These are phyloP conservation scores for Solanum pimpinellifolium DNA, from an alignment of 257 asterid species.

Conservation along the genomic window DNA sequence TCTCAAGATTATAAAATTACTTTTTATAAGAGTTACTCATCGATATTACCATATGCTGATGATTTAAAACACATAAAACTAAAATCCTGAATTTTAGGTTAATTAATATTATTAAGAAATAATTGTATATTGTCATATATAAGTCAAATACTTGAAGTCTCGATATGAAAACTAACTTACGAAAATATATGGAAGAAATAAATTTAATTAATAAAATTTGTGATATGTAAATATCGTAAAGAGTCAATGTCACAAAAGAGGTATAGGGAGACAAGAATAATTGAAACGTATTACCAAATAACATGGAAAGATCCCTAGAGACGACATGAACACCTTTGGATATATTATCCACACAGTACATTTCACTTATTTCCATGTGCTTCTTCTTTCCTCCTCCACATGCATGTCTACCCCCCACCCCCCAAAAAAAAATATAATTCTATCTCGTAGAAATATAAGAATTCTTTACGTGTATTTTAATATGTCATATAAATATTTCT, in stretches of 20 bases:
- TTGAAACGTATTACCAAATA: constrained; percentile 38
- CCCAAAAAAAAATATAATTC: neutral
- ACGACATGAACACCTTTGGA: constrained; percentile 12
- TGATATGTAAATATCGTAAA: neutral
- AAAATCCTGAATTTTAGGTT: neutral
- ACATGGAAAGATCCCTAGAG: constrained; percentile 93
- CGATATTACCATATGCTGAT: neutral
- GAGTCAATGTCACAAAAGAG: neutral
- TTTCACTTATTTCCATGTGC: constrained; percentile 67
- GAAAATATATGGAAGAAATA: neutral
- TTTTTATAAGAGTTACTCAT: neutral
- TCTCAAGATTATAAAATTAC: too few species aligned
- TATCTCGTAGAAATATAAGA: neutral
- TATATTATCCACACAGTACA: constrained; percentile 33
- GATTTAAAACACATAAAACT: neutral
- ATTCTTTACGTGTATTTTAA: neutral
- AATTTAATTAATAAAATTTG: neutral
- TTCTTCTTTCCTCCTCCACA: constrained; percentile 46
- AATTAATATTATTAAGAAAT: neutral
- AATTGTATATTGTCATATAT: neutral
- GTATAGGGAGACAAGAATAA: constrained; percentile 33
- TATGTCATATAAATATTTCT: neutral
- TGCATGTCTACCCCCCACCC: constrained; percentile 17
- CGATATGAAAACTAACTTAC: neutral
- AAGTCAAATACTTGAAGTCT: neutral